Evolutionary conservation across 2,329 filamentous ascomycete genomes (phyloP).

Genomic region (Botrytis galanthina): DNA sequence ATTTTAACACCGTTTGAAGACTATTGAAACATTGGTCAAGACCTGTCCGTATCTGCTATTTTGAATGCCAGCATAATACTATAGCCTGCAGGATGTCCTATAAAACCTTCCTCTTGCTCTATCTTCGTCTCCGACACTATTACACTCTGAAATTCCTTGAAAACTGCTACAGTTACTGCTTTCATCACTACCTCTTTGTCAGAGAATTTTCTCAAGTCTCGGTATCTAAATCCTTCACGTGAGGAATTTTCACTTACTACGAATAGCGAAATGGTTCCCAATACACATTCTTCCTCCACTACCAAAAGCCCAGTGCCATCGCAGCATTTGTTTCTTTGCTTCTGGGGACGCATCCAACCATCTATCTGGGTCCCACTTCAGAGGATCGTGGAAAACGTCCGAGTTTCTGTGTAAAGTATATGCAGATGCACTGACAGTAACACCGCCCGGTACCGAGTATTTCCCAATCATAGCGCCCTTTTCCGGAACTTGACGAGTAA

Average conservation of each 20-base stretch:
- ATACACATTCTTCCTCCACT: constrained; percentile 65
- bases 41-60: not conserved
- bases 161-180: constrained; percentile 63
- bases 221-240: not conserved
- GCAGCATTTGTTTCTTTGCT: constrained; percentile 43
- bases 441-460: not conserved
- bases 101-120: constrained; percentile 52
- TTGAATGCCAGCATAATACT: not conserved
- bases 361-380: constrained; percentile 44
- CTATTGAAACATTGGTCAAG: not conserved
- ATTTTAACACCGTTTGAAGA: too few relatives aligned
- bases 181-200: constrained; percentile 60
- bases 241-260: constrained; percentile 41
- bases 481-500: constrained; percentile 40
- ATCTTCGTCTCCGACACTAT: constrained; percentile 61
- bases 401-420: constrained; percentile 1
- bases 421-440: constrained; percentile 24
- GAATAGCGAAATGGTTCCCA: constrained; percentile 61
- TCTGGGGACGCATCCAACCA: constrained; percentile 46
- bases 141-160: constrained; percentile 59
- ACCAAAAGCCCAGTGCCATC: constrained; percentile 64
- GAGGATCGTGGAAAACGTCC: constrained; percentile 47
- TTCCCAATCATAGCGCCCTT: constrained; percentile 1
- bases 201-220: not conserved
- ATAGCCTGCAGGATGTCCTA: not conserved